These are phyloP conservation scores for Penicillium cinerascens DNA, from an alignment of 495 filamentous ascomycete genomes.

Conservation along the genomic window DNA sequence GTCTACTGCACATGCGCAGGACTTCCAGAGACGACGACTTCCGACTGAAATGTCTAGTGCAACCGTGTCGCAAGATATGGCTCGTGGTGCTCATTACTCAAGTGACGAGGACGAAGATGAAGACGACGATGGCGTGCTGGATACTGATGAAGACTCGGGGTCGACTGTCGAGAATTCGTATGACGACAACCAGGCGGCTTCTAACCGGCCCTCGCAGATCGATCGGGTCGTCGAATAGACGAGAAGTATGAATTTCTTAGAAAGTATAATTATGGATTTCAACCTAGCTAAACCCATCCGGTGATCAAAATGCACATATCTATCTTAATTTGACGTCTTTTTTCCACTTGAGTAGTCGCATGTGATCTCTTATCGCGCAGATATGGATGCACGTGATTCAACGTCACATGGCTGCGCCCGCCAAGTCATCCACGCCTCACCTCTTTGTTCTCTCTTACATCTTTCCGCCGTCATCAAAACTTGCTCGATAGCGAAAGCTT, in stretches of 20 bases:
- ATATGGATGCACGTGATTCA: conserved; percentile 16
- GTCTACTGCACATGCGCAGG: conserved; percentile 67
- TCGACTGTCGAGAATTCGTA: conserved; percentile 1
- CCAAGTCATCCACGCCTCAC: conserved; percentile 1
- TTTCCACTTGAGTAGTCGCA: too few relatives aligned
- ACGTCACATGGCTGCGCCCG: conserved; percentile 23
- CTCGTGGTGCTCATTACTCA: conserved; percentile 24
- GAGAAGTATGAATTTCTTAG: not conserved
- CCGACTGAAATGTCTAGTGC: conserved; percentile 34
- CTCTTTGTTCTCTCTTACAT: conserved; percentile 5
- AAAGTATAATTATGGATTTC: not conserved
- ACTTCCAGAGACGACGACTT: conserved; percentile 74
- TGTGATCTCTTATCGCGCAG: not conserved
- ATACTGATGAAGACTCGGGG: conserved; percentile 20
- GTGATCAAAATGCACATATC: conserved; percentile 12
- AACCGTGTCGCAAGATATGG: conserved; percentile 19
- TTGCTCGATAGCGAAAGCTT: not conserved
- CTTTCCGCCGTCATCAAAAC: conserved; percentile 3
- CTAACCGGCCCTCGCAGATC: conserved; percentile 6
- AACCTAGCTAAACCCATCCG: not conserved
- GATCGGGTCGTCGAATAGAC: conserved; percentile 14
- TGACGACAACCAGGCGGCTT: not conserved
- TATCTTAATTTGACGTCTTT: not conserved
- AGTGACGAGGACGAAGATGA: conserved; percentile 45
- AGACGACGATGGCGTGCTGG: conserved; percentile 16